phyloP scores from a whole-genome alignment of 2,329 filamentous ascomycete species.

The Exophiala lecanii-corni region DNA sequence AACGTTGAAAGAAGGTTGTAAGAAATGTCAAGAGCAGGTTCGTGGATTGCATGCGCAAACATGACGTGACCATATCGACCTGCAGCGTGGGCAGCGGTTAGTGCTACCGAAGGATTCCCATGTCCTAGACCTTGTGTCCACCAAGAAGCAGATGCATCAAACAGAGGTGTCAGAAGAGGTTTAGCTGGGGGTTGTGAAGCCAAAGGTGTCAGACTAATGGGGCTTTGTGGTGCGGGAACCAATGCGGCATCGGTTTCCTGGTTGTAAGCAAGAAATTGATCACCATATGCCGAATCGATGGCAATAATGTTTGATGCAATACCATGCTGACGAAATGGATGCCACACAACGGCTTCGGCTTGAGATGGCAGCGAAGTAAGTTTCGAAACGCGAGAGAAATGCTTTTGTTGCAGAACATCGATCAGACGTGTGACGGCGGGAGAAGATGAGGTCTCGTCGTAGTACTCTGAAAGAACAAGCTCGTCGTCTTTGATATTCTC shows the following conservation, averaged over 20 bases:
- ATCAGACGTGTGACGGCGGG: slow-evolving; percentile 45
- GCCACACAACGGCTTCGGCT: slow-evolving; percentile 69
- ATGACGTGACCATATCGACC: slow-evolving; percentile 84
- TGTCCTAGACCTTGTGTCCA: slow-evolving; percentile 88
- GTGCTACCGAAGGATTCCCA: slow-evolving; percentile 64
- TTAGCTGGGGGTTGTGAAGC: slow-evolving; percentile 14
- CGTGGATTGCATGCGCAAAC: slow-evolving; percentile 76
- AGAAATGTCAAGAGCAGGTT: slow-evolving; percentile 68
- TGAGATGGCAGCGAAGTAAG: slow-evolving; percentile 58
- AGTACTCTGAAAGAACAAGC: slow-evolving; percentile 60
- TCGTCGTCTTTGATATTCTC: slow-evolving; percentile 45
- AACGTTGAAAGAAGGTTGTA: slow-evolving; percentile 58
- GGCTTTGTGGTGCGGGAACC: neutral
- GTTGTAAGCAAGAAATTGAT: slow-evolving; percentile 66
- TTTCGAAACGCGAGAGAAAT: slow-evolving; percentile 52
- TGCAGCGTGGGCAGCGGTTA: slow-evolving; percentile 74
- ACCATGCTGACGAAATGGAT: slow-evolving; percentile 78
- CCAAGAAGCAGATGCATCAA: slow-evolving; percentile 84
- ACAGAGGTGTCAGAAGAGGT: slow-evolving; percentile 57
- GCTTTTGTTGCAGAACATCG: slow-evolving; percentile 48
- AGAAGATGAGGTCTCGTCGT: slow-evolving; percentile 44
- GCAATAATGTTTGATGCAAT: slow-evolving; percentile 62
- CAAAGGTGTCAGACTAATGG: slow-evolving; percentile 16
- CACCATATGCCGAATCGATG: slow-evolving; percentile 76
- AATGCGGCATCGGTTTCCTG: slow-evolving; percentile 24